A percentile compares a stretch with the other conserved stretches of the same genome.
phyloP scores from a whole-genome alignment of 805 yeast species.

The Cyberlindnera bimundalis region DNA sequence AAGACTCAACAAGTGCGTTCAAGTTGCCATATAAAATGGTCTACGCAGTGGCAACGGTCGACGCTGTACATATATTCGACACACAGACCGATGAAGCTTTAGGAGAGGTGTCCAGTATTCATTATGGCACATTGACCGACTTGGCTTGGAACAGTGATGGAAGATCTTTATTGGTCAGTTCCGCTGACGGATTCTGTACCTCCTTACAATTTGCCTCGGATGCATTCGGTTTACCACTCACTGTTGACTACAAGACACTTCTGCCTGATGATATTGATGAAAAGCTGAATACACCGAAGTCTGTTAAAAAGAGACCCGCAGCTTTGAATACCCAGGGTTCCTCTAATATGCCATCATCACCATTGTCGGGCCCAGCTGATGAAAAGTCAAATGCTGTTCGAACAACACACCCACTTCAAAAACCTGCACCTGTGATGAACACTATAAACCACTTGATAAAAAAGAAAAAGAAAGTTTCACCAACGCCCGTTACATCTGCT shows the following conservation, averaged over 20 bases:
- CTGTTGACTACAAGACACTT: conserved; percentile 24
- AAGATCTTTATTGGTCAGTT: conserved; percentile 59
- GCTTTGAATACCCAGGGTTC: no score
- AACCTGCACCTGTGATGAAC: conserved; percentile 8
- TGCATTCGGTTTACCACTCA: conserved; percentile 52
- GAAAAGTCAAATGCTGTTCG: not conserved
- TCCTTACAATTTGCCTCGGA: conserved; percentile 49
- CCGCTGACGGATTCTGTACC: conserved; percentile 93
- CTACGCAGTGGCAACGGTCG: conserved; percentile 92
- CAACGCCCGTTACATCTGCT: no score
- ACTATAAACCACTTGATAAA: conserved; percentile 10
- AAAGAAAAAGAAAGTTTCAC: conserved; percentile 5
- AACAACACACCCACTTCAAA: conserved; percentile 7
- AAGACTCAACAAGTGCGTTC: conserved; percentile 34
- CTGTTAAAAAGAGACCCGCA: conserved; percentile 7
- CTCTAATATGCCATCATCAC: conserved; percentile 7
- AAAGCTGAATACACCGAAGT: conserved; percentile 14
- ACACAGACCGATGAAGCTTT: conserved; percentile 69
- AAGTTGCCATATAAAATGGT: conserved; percentile 73
- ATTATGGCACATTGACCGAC: conserved; percentile 87
- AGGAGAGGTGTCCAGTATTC: conserved; percentile 73
- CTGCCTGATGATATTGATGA: conserved; percentile 12
- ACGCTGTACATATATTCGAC: conserved; percentile 76
- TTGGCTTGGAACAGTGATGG: conserved; percentile 84
- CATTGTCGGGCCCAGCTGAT: conserved; percentile 3